Conservation (phyloP, 257 asterid species). For the Perilla frutescens region DNA sequence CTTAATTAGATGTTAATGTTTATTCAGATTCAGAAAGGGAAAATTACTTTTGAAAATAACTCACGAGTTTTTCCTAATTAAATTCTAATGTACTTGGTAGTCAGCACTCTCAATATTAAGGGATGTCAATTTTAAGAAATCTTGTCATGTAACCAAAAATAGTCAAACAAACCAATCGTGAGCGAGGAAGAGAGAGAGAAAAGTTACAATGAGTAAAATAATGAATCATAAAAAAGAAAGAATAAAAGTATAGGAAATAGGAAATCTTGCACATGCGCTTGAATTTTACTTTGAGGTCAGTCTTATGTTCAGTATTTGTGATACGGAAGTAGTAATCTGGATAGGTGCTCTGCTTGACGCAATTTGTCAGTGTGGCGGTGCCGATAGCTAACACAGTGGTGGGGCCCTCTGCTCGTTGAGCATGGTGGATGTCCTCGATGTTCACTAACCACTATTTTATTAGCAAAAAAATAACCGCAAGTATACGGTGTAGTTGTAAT, state of each 20-base stretch:
- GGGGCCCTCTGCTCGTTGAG: slow-evolving; percentile 80
- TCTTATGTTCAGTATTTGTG: slow-evolving; percentile 68
- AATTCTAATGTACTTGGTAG: too few relatives aligned
- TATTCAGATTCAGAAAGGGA: too few relatives aligned
- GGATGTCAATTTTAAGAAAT: too few relatives aligned
- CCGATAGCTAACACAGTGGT: slow-evolving; percentile 81
- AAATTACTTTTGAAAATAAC: too few relatives aligned
- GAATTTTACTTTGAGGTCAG: slow-evolving; percentile 69
- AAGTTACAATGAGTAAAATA: too few relatives aligned
- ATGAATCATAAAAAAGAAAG: neutral
- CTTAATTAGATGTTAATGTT: too few relatives aligned
- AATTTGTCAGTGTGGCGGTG: slow-evolving; percentile 65
- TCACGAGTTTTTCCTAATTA: too few relatives aligned
- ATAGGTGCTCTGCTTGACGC: slow-evolving; percentile 69
- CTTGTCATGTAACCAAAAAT: too few relatives aligned
- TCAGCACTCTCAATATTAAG: too few relatives aligned
- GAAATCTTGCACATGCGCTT: slow-evolving; percentile 74
- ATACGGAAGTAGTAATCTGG: slow-evolving; percentile 75
- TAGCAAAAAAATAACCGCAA: too few relatives aligned
- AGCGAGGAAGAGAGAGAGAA: too few relatives aligned
- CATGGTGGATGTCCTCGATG: slow-evolving; percentile 65
- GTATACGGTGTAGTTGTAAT: too few relatives aligned
- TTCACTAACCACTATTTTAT: slow-evolving; percentile 54
- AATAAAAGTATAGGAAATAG: neutral
- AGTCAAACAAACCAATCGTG: fast-evolving